Conservation (phyloP, 2,329 filamentous ascomycete genomes). For the Coniochaeta sp. region DNA sequence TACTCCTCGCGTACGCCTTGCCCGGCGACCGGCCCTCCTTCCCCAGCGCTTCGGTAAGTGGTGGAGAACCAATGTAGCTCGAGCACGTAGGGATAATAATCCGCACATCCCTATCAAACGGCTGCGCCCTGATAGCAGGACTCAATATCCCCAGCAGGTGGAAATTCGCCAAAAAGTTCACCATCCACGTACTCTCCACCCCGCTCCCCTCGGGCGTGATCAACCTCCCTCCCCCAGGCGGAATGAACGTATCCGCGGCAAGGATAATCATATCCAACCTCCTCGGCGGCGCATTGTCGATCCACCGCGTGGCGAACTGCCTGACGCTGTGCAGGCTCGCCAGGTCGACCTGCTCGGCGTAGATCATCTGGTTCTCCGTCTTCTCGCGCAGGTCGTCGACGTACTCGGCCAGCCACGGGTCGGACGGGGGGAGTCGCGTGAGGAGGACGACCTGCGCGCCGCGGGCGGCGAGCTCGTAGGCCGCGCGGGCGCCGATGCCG, state of each 20-base stretch:
- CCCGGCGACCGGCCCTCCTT: conserved; percentile 47
- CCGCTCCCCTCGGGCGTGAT: conserved; percentile 61
- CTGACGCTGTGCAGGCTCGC: conserved; percentile 84
- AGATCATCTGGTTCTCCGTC: conserved; percentile 81
- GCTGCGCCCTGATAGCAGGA: conserved; percentile 83
- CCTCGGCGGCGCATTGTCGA: conserved; percentile 86
- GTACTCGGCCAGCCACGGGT: conserved; percentile 87
- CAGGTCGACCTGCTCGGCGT: conserved; percentile 91
- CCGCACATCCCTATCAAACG: conserved; percentile 86
- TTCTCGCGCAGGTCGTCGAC: conserved; percentile 76
- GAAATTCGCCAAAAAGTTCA: conserved; percentile 95
- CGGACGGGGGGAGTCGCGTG: conserved; percentile 71
- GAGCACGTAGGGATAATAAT: conserved; percentile 83
- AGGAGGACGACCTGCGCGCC: conserved; percentile 90
- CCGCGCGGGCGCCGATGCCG: conserved; percentile 76
- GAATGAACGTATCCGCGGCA: conserved; percentile 72
- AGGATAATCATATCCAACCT: conserved; percentile 87
- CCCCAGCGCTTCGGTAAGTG: conserved; percentile 48
- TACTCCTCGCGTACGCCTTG: conserved; percentile 56
- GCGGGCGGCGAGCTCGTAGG: conserved; percentile 65
- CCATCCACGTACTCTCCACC: conserved; percentile 82
- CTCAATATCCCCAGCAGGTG: conserved; percentile 87
- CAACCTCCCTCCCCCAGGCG: conserved; percentile 51
- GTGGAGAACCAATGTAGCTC: conserved; percentile 73
- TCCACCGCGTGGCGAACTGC: conserved; percentile 93